Evolutionary conservation across 345 rosid genomes (phyloP).

Genomic region (Linum tenue): DNA sequence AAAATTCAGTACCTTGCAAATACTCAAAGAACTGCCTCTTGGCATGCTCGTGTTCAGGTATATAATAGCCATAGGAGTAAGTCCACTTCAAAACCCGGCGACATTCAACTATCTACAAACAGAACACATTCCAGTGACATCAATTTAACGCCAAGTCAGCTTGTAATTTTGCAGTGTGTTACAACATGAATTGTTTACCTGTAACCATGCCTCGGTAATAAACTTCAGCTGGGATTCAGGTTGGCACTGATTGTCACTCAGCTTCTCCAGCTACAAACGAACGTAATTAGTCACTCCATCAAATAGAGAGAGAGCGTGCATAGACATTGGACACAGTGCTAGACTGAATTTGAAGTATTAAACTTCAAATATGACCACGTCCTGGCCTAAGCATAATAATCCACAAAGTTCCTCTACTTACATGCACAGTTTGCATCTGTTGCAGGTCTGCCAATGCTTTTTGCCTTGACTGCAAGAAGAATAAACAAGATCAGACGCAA

Average conservation of each 20-base stretch:
- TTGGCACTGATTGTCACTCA: constrained; percentile 28
- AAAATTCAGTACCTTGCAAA: constrained; percentile 47
- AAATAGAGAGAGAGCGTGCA: background rate
- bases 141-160: background rate
- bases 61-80: constrained; percentile 74
- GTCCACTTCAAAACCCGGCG: constrained; percentile 91
- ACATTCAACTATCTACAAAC: constrained; percentile 61
- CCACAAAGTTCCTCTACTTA: constrained; percentile 22
- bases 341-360: no score
- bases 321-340: no score
- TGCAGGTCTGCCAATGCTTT: constrained; percentile 70
- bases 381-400: background rate
- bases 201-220: constrained; percentile 30
- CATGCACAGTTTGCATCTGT: constrained; percentile 70
- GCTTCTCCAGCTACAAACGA: constrained; percentile 25
- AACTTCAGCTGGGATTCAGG: constrained; percentile 31
- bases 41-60: constrained; percentile 65
- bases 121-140: background rate
- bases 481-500: constrained; percentile 5
- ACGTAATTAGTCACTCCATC: background rate
- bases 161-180: background rate
- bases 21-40: constrained; percentile 76
- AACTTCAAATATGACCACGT: no score
- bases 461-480: constrained; percentile 71
- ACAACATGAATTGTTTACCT: constrained; percentile 9